A percentile compares a stretch with the other conserved stretches of the same genome.
phyloP scores from a whole-genome alignment of 192 early-diverging fungal species.

The Funneliformis mosseae region DNA sequence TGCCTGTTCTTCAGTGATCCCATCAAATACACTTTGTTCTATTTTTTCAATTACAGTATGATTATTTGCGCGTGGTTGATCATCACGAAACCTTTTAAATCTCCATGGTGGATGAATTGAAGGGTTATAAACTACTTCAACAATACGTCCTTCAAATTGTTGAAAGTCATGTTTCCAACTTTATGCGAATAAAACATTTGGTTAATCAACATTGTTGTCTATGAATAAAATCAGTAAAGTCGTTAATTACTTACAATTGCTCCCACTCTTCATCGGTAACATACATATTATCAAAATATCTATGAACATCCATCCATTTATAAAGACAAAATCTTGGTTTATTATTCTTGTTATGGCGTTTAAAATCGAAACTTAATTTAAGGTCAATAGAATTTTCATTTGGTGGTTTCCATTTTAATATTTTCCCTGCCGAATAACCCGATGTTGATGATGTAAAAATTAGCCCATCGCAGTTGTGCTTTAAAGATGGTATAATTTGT shows the following conservation, averaged over 20 bases:
- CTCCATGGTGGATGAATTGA: constrained; percentile 56
- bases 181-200: not conserved
- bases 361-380: constrained; percentile 43
- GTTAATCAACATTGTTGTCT: not conserved
- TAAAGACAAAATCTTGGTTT: constrained; percentile 52
- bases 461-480: constrained; percentile 73
- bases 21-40: constrained; percentile 70
- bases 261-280: constrained; percentile 61
- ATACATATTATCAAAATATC: constrained; percentile 52
- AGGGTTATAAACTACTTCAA: constrained; percentile 66
- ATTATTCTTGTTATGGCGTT: constrained; percentile 1
- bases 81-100: constrained; percentile 78
- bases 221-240: not conserved
- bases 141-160: constrained; percentile 57
- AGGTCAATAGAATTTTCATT: constrained; percentile 84
- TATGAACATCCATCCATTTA: constrained; percentile 50
- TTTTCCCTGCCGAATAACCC: constrained; percentile 67
- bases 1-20: constrained; percentile 63
- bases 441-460: constrained; percentile 70
- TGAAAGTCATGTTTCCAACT: constrained; percentile 38
- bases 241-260: constrained; percentile 33
- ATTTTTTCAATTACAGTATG: constrained; percentile 59
- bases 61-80: constrained; percentile 78
- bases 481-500: constrained; percentile 59
- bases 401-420: constrained; percentile 88